Percentiles rank a stretch among this genome's conserved stretches.
Evolutionary conservation across 805 yeast species (phyloP).

Genomic region (Starmerella floricola): DNA sequence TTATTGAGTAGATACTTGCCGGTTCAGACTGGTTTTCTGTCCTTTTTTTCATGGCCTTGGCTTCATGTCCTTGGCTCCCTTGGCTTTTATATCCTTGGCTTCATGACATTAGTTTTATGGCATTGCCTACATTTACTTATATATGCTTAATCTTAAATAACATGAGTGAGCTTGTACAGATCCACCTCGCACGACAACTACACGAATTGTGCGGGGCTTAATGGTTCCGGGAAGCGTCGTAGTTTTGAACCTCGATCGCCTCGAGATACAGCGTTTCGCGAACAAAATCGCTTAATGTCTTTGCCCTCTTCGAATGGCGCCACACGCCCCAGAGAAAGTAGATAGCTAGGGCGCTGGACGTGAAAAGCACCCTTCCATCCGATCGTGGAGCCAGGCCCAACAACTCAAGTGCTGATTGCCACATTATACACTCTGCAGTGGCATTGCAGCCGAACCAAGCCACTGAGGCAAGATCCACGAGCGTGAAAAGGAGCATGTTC

Average conservation of each 20-base stretch:
- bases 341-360: not conserved
- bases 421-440: conserved; percentile 2
- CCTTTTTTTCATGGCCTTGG: too few relatives aligned
- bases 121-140: too few relatives aligned
- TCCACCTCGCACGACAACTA: too few relatives aligned
- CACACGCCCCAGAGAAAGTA: not conserved
- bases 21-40: too few relatives aligned
- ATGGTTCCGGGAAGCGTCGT: too few relatives aligned
- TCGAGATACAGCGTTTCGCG: conserved; percentile 10
- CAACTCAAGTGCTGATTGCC: conserved; percentile 2
- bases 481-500: not conserved
- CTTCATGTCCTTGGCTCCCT: too few relatives aligned
- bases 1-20: too few relatives aligned
- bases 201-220: too few relatives aligned
- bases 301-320: not conserved
- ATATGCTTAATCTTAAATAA: too few relatives aligned
- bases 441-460: conserved; percentile 4
- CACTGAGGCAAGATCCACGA: not conserved
- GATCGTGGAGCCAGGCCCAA: not conserved
- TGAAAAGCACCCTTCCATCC: not conserved
- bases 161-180: too few relatives aligned
- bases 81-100: too few relatives aligned
- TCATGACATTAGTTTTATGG: too few relatives aligned
- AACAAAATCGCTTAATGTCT: not conserved
- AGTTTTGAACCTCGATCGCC: conserved; percentile 8